Conservation (phyloP, 768 basidiomycete genomes). For the Fomitopsis serialis region DNA sequence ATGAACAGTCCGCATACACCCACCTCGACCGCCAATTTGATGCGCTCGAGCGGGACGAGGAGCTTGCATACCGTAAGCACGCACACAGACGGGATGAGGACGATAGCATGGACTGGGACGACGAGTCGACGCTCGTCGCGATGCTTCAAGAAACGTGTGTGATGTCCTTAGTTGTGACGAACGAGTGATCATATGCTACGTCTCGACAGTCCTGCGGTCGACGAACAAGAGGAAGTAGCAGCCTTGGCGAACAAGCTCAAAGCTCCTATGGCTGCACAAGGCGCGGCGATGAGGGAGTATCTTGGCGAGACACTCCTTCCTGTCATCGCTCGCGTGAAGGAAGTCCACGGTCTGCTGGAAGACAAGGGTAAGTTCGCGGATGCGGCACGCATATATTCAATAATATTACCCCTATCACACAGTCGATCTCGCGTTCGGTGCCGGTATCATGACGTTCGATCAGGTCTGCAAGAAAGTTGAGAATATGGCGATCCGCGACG, state of each 20-base stretch:
- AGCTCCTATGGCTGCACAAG: slow-evolving; percentile 22
- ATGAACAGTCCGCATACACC: not conserved
- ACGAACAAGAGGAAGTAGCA: slow-evolving; percentile 19
- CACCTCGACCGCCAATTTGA: slow-evolving; percentile 1
- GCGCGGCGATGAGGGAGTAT: slow-evolving; percentile 22
- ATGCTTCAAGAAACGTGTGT: slow-evolving; percentile 24
- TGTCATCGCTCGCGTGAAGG: slow-evolving; percentile 27
- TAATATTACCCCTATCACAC: not conserved
- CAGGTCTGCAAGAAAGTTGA: slow-evolving; percentile 52
- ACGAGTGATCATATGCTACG: not conserved
- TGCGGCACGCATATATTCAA: not conserved
- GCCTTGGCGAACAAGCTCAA: slow-evolving; percentile 21
- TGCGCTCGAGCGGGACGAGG: slow-evolving; percentile 3
- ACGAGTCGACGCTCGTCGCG: slow-evolving; percentile 26
- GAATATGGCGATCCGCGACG: slow-evolving; percentile 34
- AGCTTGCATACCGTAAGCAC: not conserved
- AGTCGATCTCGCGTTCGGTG: slow-evolving; percentile 25
- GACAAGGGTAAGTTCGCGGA: slow-evolving; percentile 18
- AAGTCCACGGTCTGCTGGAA: slow-evolving; percentile 31
- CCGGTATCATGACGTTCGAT: slow-evolving; percentile 49
- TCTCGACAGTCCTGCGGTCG: slow-evolving; percentile 11
- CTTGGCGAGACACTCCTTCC: slow-evolving; percentile 30
- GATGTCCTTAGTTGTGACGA: not conserved
- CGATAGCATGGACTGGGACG: slow-evolving; percentile 24
- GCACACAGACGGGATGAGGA: slow-evolving; percentile 6